Conservation (phyloP, 352 stramenopile species). For the Globisporangium okanoganense region DNA sequence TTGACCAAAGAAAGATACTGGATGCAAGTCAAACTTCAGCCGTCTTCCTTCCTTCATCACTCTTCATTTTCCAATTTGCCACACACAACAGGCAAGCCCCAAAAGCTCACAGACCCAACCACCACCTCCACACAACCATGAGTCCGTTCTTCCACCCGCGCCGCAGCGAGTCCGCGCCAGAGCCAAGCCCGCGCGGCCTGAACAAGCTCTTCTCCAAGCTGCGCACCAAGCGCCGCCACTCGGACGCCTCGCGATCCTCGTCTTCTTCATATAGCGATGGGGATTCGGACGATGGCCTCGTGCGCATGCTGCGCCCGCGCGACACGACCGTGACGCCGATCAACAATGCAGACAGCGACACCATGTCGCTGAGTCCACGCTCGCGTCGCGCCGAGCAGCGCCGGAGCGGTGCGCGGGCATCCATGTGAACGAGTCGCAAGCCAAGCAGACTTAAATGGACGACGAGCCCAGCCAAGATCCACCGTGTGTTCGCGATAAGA, state of each 20-base stretch:
- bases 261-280: neutral
- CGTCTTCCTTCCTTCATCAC: neutral
- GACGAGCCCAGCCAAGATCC: neutral
- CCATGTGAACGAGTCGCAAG: conserved; percentile 14
- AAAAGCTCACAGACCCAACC: neutral
- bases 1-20: neutral
- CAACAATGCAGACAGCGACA: neutral
- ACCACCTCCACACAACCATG: conserved; percentile 24
- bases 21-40: neutral
- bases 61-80: conserved; percentile 8
- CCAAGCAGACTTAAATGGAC: too few relatives aligned
- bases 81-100: neutral
- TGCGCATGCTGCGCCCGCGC: conserved; percentile 31
- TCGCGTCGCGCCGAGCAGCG: neutral
- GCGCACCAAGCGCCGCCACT: neutral
- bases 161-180: conserved; percentile 6
- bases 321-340: conserved; percentile 39
- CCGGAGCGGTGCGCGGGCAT: conserved; percentile 9
- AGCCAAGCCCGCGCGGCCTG: conserved; percentile 21
- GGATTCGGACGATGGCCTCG: conserved; percentile 15
- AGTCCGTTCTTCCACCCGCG: conserved; percentile 28
- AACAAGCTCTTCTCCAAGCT: conserved; percentile 17
- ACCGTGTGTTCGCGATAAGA: neutral
- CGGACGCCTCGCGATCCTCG: neutral
- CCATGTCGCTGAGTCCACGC: conserved; percentile 1